A percentile compares a stretch with the other conserved stretches of the same genome.
These are phyloP conservation scores for Pascua sp. DNA, from an alignment of 1,284 basidiomycete genomes.

Conservation along the genomic window DNA sequence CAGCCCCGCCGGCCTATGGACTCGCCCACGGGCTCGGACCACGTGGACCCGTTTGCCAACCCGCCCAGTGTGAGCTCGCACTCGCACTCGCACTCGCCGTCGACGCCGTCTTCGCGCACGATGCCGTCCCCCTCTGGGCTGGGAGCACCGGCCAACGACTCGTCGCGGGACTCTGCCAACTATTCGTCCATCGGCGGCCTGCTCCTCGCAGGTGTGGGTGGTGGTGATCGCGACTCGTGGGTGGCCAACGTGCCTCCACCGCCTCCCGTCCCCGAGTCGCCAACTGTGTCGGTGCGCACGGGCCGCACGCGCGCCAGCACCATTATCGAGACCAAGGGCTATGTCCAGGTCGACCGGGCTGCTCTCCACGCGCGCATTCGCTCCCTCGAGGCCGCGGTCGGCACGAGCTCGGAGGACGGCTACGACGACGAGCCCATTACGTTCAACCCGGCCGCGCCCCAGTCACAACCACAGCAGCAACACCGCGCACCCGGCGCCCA, in stretches of 20 bases:
- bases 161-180: constrained; percentile 10
- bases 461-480: background rate
- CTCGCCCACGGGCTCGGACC: background rate
- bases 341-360: background rate
- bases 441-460: background rate
- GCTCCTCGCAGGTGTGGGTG: constrained; percentile 1
- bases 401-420: background rate
- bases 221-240: no score
- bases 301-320: constrained; percentile 1
- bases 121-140: constrained; percentile 2
- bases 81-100: no score
- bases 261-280: no score
- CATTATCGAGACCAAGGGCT: background rate
- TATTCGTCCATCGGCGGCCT: constrained; percentile 17
- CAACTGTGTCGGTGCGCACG: background rate
- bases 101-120: no score
- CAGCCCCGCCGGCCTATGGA: background rate
- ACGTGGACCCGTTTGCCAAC: constrained; percentile 4
- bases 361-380: constrained; percentile 10
- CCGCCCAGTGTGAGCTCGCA: no score
- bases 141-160: background rate
- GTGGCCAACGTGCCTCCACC: no score
- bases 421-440: background rate
- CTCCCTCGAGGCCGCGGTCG: background rate
- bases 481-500: background rate